phyloP scores from a whole-genome alignment of 1,139 yeast genomes.

The Pneumocystis sp. region DNA sequence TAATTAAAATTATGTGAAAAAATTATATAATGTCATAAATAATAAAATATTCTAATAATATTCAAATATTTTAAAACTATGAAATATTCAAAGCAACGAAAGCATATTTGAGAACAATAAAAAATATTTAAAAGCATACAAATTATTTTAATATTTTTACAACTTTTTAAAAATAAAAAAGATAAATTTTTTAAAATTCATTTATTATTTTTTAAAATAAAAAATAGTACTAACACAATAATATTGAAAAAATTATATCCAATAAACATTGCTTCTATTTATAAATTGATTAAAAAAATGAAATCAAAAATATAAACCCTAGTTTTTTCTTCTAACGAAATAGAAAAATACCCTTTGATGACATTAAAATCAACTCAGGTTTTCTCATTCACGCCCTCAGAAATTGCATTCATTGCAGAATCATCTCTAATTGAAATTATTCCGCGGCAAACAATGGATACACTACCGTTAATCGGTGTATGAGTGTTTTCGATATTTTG shows the following conservation, averaged over 20 bases:
- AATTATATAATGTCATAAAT: no score
- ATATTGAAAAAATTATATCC: background rate
- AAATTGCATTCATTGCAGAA: slow-evolving; percentile 73
- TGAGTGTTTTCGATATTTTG: slow-evolving; percentile 4
- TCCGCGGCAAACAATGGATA: slow-evolving; percentile 36
- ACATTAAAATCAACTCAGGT: slow-evolving; percentile 46
- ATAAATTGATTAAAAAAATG: background rate
- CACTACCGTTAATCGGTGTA: background rate
- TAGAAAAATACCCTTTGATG: slow-evolving; percentile 28
- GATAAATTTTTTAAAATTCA: background rate
- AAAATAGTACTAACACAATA: no score
- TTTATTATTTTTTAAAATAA: no score
- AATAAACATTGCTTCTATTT: background rate
- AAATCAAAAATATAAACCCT: background rate
- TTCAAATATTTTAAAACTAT: no score
- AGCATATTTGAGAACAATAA: no score
- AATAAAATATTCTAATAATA: no score
- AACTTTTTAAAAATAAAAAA: background rate
- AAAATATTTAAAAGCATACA: no score
- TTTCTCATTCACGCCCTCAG: slow-evolving; percentile 55
- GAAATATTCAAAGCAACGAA: no score
- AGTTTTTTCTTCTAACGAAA: background rate
- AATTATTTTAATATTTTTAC: no score
- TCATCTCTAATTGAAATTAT: slow-evolving; percentile 56
- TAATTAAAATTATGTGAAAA: no score